These are phyloP conservation scores for Botrytis deweyae DNA, from an alignment of 2,329 filamentous ascomycete genomes.

Conservation along the genomic window DNA sequence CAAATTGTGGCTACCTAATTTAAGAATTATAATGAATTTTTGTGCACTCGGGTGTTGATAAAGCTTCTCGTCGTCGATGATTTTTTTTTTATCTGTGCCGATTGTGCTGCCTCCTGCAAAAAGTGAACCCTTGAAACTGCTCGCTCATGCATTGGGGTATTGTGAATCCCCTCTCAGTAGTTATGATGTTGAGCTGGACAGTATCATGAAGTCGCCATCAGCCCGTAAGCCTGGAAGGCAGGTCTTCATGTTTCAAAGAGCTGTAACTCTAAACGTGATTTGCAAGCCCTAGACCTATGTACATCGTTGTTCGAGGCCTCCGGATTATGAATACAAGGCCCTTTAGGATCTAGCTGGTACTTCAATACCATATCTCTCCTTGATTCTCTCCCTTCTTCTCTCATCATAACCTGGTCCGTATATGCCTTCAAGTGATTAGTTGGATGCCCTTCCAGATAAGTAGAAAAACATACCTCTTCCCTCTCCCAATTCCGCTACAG, in stretches of 20 bases:
- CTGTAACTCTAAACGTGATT: neutral
- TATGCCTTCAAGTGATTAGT: constrained; percentile 51
- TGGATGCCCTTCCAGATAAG: neutral
- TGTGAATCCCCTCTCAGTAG: neutral
- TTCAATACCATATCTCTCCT: constrained; percentile 69
- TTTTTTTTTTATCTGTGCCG: neutral
- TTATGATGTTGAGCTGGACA: neutral
- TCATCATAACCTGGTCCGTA: constrained; percentile 67
- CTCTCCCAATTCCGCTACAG: constrained; percentile 65
- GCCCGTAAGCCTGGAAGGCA: neutral
- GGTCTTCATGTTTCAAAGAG: neutral
- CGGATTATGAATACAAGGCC: constrained; percentile 21
- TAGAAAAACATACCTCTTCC: constrained; percentile 58
- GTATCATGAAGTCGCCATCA: neutral
- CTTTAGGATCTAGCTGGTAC: constrained; percentile 44
- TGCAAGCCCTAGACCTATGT: constrained; percentile 18
- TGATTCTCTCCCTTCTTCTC: constrained; percentile 63
- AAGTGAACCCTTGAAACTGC: neutral
- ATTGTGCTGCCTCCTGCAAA: neutral
- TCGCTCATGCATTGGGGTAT: neutral
- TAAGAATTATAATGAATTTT: neutral
- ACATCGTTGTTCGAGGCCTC: constrained; percentile 19
- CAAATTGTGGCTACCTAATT: neutral
- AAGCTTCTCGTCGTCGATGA: neutral
- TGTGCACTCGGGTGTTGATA: neutral